These are phyloP conservation scores for Dendrocalamus sinicus DNA, from an alignment of 176 grass and related monocot species.

Conservation along the genomic window DNA sequence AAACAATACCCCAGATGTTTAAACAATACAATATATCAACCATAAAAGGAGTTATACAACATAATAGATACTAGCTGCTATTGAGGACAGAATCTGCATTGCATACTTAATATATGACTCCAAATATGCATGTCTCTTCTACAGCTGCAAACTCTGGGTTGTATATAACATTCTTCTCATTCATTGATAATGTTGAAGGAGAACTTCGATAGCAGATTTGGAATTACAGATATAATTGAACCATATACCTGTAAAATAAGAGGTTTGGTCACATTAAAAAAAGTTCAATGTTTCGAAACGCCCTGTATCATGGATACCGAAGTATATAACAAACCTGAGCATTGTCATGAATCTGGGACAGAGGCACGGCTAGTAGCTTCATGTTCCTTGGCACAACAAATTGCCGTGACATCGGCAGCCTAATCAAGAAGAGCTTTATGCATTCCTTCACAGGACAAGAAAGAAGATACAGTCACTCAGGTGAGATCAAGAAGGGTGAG, in stretches of 20 bases:
- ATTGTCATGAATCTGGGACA: conserved; percentile 66
- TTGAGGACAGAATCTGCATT: background rate
- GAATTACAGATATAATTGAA: conserved; percentile 59
- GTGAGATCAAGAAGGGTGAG: background rate
- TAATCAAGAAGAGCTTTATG: conserved; percentile 70
- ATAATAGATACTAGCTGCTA: background rate
- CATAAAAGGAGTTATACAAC: background rate
- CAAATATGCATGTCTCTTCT: background rate
- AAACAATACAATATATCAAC: background rate
- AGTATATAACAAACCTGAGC: conserved; percentile 13
- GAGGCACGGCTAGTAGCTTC: conserved; percentile 61
- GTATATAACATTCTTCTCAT: background rate
- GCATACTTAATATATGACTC: background rate
- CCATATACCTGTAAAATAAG: conserved; percentile 58
- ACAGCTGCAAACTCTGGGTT: background rate
- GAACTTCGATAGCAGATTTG: conserved; percentile 65
- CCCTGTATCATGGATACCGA: background rate
- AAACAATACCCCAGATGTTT: background rate
- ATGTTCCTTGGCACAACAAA: conserved; percentile 60
- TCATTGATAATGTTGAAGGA: conserved; percentile 49
- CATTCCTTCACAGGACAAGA: conserved; percentile 46
- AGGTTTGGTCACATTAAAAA: background rate
- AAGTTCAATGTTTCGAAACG: background rate
- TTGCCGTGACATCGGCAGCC: conserved; percentile 48
- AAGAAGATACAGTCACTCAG: background rate